phyloP scores from a whole-genome alignment of 1,139 yeast genomes.

The Candida sp. region DNA sequence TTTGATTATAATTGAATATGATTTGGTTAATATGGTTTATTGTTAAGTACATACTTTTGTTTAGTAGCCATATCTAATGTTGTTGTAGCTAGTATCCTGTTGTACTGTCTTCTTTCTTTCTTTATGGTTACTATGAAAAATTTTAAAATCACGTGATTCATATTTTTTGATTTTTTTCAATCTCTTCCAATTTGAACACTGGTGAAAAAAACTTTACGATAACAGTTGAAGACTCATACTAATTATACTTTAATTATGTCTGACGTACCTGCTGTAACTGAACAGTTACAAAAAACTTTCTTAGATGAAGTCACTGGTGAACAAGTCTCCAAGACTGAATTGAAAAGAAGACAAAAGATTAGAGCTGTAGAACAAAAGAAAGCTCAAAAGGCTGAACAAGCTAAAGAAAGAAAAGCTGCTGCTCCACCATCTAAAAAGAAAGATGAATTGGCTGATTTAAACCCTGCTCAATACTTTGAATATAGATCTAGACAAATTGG shows the following conservation, averaged over 20 bases:
- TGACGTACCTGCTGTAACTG: constrained; percentile 63
- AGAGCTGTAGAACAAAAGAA: constrained; percentile 86
- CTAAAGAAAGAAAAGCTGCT: constrained; percentile 52
- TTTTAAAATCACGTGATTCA: background rate
- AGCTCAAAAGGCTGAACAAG: constrained; percentile 81
- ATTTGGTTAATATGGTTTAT: background rate
- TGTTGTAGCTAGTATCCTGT: background rate
- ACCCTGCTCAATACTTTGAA: constrained; percentile 93
- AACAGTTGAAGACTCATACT: background rate
- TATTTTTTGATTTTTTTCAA: too few species aligned
- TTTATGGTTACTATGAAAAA: background rate
- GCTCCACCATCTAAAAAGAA: constrained; percentile 46
- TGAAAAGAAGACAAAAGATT: constrained; percentile 92
- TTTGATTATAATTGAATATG: background rate
- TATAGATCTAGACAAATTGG: constrained; percentile 89
- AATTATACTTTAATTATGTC: constrained; percentile 22
- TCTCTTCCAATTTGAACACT: too few species aligned
- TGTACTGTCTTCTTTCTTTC: background rate
- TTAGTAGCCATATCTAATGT: background rate
- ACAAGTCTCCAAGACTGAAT: constrained; percentile 92
- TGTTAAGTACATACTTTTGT: background rate
- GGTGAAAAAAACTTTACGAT: background rate
- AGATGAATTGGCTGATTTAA: constrained; percentile 80
- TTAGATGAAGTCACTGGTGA: constrained; percentile 96
- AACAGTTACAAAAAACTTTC: constrained; percentile 80